phyloP scores from a whole-genome alignment of 495 filamentous ascomycete genomes.

The Penicillium nucicola region DNA sequence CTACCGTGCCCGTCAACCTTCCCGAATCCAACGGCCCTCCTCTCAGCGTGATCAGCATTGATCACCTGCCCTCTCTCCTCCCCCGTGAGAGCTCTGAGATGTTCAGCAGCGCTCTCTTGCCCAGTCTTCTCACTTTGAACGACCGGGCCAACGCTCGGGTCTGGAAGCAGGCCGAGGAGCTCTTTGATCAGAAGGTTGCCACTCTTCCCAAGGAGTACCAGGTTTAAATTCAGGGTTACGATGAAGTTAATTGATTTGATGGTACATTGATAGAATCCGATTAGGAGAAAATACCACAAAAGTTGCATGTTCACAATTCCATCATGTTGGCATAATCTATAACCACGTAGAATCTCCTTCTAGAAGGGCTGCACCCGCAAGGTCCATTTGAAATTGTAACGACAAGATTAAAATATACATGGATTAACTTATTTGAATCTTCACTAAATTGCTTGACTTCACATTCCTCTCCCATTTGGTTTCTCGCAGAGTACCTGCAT shows the following conservation, averaged over 20 bases:
- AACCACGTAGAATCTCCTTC: not conserved
- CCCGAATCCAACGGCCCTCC: slow-evolving; percentile 53
- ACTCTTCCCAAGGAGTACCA: slow-evolving; percentile 53
- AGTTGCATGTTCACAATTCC: slow-evolving; percentile 8
- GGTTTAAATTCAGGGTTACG: slow-evolving; percentile 8
- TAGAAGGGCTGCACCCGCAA: not conserved
- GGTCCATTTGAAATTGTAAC: not conserved
- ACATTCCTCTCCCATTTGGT: not conserved
- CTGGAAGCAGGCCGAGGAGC: slow-evolving; percentile 78
- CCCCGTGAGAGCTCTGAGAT: slow-evolving; percentile 85
- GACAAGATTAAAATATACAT: not conserved
- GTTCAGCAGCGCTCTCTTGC: slow-evolving; percentile 77
- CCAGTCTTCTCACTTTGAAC: slow-evolving; percentile 74
- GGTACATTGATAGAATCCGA: slow-evolving; percentile 17
- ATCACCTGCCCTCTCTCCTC: slow-evolving; percentile 84
- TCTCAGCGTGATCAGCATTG: slow-evolving; percentile 79
- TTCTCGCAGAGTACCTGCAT: not conserved
- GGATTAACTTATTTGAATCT: not conserved
- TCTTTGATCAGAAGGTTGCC: slow-evolving; percentile 82
- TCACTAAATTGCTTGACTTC: not conserved
- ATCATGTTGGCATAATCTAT: not conserved
- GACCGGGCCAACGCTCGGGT: slow-evolving; percentile 68
- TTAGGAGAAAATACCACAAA: slow-evolving; percentile 12
- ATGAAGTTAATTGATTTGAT: slow-evolving; percentile 18
- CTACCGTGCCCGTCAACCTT: slow-evolving; percentile 68